Evolutionary conservation across 306 rosid species (phyloP).

Genomic region (Glycine soja): DNA sequence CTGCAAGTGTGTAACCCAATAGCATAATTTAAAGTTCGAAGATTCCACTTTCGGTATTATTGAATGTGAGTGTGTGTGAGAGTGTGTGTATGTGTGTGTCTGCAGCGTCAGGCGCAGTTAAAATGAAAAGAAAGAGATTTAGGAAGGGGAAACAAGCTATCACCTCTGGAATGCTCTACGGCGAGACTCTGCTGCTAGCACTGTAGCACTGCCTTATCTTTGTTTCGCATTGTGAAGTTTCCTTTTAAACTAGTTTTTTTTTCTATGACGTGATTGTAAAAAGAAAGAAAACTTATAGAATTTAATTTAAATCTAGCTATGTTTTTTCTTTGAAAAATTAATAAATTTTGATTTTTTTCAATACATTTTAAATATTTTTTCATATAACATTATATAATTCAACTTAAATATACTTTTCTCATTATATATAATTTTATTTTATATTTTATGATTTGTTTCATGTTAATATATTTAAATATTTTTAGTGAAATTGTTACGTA

Average conservation of each 20-base stretch:
- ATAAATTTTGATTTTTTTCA: too few species aligned
- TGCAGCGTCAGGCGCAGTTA: not conserved
- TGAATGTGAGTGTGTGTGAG: not conserved
- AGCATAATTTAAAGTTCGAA: constrained; percentile 2
- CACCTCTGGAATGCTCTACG: not conserved
- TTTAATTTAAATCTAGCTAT: too few species aligned
- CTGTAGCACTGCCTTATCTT: not conserved
- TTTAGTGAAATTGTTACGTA: too few species aligned
- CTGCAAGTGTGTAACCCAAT: not conserved
- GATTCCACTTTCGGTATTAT: not conserved
- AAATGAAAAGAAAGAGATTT: not conserved
- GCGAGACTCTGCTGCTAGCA: not conserved
- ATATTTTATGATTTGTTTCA: too few species aligned
- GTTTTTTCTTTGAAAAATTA: too few species aligned
- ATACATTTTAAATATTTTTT: too few species aligned
- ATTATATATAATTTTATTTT: too few species aligned
- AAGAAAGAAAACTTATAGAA: too few species aligned
- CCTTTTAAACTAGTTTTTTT: not conserved
- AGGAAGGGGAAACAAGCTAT: not conserved
- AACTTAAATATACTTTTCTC: too few species aligned
- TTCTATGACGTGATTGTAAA: too few species aligned
- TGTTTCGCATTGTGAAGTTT: not conserved
- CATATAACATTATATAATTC: too few species aligned
- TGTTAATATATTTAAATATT: too few species aligned
- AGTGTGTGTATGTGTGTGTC: not conserved